Base-by-base conservation (phyloP, 2,329 filamentous ascomycete genomes). In the Aspergillus ustus region DNA sequence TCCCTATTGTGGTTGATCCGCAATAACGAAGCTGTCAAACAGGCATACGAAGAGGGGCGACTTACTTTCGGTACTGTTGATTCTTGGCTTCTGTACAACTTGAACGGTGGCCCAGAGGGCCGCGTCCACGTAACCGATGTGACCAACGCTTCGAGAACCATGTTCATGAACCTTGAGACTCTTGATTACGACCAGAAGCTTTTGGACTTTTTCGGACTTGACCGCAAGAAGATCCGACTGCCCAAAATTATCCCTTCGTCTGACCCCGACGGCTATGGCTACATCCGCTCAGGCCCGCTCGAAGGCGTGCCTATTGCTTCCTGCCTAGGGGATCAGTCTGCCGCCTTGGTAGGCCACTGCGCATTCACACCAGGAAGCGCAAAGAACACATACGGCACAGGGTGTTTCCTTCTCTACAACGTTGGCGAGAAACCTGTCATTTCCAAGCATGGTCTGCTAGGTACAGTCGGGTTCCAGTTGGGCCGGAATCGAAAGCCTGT, bases 321-420 rank as follows among this genome's bases (percentile, higher is more conserved):
- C 69, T 95, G 91, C 73, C 80, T 96, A 17, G 92, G 92, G 65
- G 92, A 96, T 72, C 92, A 96, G 77, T 94, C 92, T 45, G 89
- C 91, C 57, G 92, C 92, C 17, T 81, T 96, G 54, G 91, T 96
- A 20, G 92, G 92, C 51, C 92, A 96, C 76, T 90, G 91, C 73
- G 92, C 91, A 15, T 96, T 96, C 79, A 85, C 83, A 3, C 89
- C 91, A 0, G 93, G 93, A 55, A 86, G 88, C 69, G 93, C 92
- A 49, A 96, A 96, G 83, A 96, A 95, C 77, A 96, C 92, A 0
- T 96, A 96, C 74, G 92, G 92, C 44, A 96, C 92, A 0, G 92
- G 92, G 46, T 95, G 91, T 74, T 96, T 96, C 81, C 81, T 96
- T 67, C 84, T 96, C 4, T 96, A 95, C 80, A 96, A 96, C 71